Evolutionary conservation across 805 yeast genomes (phyloP).

Genomic region (Saccharomycopsis amapae): DNA sequence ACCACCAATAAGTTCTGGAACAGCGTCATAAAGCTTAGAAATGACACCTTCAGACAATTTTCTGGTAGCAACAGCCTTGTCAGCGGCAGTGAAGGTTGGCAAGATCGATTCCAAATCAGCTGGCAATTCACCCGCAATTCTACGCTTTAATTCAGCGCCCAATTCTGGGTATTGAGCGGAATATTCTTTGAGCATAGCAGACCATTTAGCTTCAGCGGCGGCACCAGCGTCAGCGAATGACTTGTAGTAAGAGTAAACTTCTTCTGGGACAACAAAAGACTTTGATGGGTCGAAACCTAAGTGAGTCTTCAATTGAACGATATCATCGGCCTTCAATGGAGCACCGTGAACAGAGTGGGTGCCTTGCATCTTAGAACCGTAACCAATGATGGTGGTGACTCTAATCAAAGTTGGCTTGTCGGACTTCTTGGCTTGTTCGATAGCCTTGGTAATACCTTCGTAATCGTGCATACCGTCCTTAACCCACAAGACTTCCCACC

Average conservation of each 20-base stretch:
- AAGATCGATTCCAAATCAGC: constrained; percentile 67
- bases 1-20: constrained; percentile 95
- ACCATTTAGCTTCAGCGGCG: constrained; percentile 70
- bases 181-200: constrained; percentile 54
- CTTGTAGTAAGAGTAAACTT: constrained; percentile 66
- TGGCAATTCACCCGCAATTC: constrained; percentile 75
- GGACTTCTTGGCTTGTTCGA: constrained; percentile 72
- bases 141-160: constrained; percentile 74
- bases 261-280: constrained; percentile 71
- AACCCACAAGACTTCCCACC: constrained; percentile 83
- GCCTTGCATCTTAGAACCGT: constrained; percentile 79
- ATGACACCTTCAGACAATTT: constrained; percentile 83
- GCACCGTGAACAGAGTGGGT: constrained; percentile 94
- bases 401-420: constrained; percentile 89
- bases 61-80: constrained; percentile 86
- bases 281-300: constrained; percentile 87
- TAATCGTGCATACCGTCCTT: constrained; percentile 76
- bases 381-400: constrained; percentile 88
- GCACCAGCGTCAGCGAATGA: constrained; percentile 53
- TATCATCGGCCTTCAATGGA: constrained; percentile 90
- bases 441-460: constrained; percentile 61
- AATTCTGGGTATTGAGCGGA: constrained; percentile 61
- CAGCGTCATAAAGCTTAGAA: constrained; percentile 46
- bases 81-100: constrained; percentile 74
- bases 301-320: constrained; percentile 73